A percentile compares a stretch with the other conserved stretches of the same genome.
These are phyloP conservation scores for Chenopodium formosanum DNA, from an alignment of 148 eudicot species.

Conservation along the genomic window DNA sequence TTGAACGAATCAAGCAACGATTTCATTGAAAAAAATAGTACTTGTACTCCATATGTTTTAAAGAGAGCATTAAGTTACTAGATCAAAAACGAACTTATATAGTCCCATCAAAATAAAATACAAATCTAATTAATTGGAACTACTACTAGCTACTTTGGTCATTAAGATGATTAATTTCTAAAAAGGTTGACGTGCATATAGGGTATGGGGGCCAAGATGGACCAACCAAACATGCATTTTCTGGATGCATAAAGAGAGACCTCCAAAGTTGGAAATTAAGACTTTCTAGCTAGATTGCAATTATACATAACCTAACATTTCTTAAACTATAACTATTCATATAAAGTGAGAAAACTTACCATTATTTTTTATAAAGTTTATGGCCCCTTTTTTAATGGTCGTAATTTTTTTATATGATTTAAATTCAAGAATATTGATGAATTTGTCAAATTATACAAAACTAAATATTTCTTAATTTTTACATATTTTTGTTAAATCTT, in stretches of 20 bases:
- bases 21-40: no score
- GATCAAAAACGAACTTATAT: no score
- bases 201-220: conserved; percentile 12
- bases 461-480: no score
- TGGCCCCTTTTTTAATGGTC: conserved; percentile 5
- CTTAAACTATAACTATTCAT: conserved; percentile 11
- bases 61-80: no score
- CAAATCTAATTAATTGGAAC: background rate
- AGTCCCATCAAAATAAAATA: no score
- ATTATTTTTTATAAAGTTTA: conserved; percentile 12
- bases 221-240: conserved; percentile 3
- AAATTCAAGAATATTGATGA: background rate
- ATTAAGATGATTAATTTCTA: background rate
- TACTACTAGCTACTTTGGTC: background rate
- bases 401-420: background rate
- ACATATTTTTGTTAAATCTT: no score
- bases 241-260: conserved; percentile 16
- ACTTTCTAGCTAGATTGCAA: conserved; percentile 16
- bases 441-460: background rate
- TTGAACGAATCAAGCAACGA: no score
- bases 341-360: conserved; percentile 10
- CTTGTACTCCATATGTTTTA: no score
- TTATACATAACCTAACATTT: conserved; percentile 9
- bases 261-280: conserved; percentile 2
- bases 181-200: background rate